Evolutionary conservation across 352 stramenopile species (phyloP).

Genomic region (Phytopythium mirpurense): DNA sequence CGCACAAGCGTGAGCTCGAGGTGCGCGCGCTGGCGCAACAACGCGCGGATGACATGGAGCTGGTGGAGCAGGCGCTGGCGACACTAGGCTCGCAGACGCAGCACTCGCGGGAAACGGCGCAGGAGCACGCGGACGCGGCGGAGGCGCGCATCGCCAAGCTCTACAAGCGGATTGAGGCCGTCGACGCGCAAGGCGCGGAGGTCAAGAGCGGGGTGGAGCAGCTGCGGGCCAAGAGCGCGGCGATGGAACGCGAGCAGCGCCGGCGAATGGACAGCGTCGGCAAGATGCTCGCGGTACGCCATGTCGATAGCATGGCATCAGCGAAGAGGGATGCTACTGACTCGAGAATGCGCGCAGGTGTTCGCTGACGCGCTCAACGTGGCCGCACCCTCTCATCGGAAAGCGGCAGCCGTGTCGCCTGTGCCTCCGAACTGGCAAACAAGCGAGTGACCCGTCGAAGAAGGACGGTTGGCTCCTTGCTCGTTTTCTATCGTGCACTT

Average conservation of each 20-base stretch:
- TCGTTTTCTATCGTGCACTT: no score
- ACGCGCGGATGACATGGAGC: conserved; percentile 58
- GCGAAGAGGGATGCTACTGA: not conserved
- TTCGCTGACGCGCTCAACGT: conserved; percentile 73
- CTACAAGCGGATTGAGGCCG: conserved; percentile 51
- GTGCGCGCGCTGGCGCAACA: conserved; percentile 41
- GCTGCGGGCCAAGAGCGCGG: conserved; percentile 36
- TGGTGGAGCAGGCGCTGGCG: conserved; percentile 69
- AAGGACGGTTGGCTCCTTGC: no score
- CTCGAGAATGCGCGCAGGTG: conserved; percentile 21
- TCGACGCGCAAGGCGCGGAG: conserved; percentile 35
- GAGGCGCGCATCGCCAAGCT: conserved; percentile 31
- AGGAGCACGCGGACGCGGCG: conserved; percentile 47
- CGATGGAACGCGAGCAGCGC: conserved; percentile 65
- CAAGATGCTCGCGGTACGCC: conserved; percentile 67
- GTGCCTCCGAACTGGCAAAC: not conserved
- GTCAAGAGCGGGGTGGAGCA: conserved; percentile 39
- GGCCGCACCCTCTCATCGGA: conserved; percentile 11
- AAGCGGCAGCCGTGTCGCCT: not conserved
- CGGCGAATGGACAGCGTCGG: conserved; percentile 71
- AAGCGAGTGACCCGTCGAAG: not conserved
- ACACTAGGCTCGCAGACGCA: conserved; percentile 66
- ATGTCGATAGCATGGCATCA: not conserved
- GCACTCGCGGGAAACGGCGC: conserved; percentile 38
- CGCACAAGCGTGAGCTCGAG: conserved; percentile 39